Evolutionary conservation across 179 eudicot species (phyloP), one percentile per base, ranked within the genome.

Genomic region (Corrigiola litoralis): DNA sequence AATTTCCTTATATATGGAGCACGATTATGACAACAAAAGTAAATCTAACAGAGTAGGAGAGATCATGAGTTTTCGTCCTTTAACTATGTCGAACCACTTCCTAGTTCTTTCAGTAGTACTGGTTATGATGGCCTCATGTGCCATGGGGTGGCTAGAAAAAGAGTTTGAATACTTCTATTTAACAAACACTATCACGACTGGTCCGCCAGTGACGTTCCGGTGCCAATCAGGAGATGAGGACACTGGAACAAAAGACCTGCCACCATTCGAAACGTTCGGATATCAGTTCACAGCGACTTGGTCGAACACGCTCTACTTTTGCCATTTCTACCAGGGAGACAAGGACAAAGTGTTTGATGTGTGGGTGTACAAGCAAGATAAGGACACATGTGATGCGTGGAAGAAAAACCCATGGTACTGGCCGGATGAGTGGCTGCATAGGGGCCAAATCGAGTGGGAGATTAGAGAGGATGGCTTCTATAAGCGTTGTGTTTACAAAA

Each of bases 401-500:
- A 44, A 60, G n/a, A 17, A 29, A 17, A 16, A n/a, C 5, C 65
- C 38, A 8, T 60, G 65, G 65, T 60, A 60, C 29, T 17, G 28
- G 21, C 65, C 65, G 10, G 65, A 60, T 29, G 11, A 16, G 10
- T 7, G 65, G 18, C 9, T 60, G 25, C 65, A 60, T 29, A 17
- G 28, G n/a, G 52, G 65, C 0, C 65, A 60, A 28, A 27, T 44
- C 6, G 52, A 60, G 36, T 60, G 65, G 65, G 65, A 41, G 0
- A 44, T 60, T 42, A 60, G 9, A 44, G 36, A 42, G 4, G 52
- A 42, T 1, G 65, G 65, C 1, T 60, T 60, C 44, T 60, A 42
- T 60, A 60, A 60, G 17, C 65, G 44, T 42, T 60, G 65, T 60
- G 65, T 60, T 44, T 60, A 60, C 29, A 60, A 21, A 33, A 42